Conservation (phyloP, 1,284 basidiomycete genomes). For the Ceratobasidium sp. region DNA sequence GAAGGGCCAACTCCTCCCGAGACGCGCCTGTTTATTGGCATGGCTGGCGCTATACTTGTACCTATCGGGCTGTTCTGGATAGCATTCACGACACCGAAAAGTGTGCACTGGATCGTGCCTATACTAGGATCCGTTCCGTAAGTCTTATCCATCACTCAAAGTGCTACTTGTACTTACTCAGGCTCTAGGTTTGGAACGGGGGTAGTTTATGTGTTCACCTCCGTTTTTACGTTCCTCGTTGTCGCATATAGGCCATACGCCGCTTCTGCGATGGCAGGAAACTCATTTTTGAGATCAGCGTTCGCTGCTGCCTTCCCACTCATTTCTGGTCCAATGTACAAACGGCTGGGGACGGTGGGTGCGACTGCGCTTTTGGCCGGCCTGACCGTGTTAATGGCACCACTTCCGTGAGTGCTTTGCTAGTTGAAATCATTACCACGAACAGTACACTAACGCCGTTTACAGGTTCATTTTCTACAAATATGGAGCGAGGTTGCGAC, state of each 20-base stretch:
- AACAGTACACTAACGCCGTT: not conserved
- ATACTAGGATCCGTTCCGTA: slow-evolving; percentile 70
- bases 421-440: not conserved
- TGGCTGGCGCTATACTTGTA: slow-evolving; percentile 73
- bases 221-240: slow-evolving; percentile 76
- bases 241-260: slow-evolving; percentile 81
- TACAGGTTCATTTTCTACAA: slow-evolving; percentile 54
- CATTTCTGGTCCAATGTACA: slow-evolving; percentile 70
- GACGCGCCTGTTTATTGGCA: slow-evolving; percentile 70
- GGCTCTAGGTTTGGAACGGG: slow-evolving; percentile 54
- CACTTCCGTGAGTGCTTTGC: slow-evolving; percentile 68
- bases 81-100: slow-evolving; percentile 74
- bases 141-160: slow-evolving; percentile 52
- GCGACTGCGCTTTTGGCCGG: slow-evolving; percentile 81
- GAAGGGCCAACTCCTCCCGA: slow-evolving; percentile 68
- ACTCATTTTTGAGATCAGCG: slow-evolving; percentile 70
- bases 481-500: slow-evolving; percentile 52
- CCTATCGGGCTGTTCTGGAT: slow-evolving; percentile 77
- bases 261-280: slow-evolving; percentile 79
- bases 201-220: slow-evolving; percentile 68
- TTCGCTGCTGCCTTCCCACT: slow-evolving; percentile 81
- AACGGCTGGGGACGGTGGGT: slow-evolving; percentile 72
- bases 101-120: slow-evolving; percentile 77
- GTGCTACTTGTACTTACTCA: not conserved
- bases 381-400: slow-evolving; percentile 71